Base-by-base conservation (phyloP, 176 grass and related monocot genomes). In the Microstegium vimineum region DNA sequence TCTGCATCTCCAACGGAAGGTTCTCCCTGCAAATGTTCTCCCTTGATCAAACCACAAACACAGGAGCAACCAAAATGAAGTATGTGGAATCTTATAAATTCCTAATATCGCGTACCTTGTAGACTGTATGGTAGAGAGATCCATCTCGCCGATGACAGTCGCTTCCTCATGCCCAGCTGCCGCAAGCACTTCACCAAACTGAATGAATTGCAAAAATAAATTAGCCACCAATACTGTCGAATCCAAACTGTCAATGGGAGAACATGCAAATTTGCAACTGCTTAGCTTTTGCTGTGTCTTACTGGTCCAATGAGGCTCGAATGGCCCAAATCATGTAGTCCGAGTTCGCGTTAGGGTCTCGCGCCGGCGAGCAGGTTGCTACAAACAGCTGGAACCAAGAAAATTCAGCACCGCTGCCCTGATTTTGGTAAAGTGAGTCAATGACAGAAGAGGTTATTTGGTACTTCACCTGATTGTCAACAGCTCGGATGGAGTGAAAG, bases 111-210 rank as follows among this genome's bases (percentile, higher is more conserved):
- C 43, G 5, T 43, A 68, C 87, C 90, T 92, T 20, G 52, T 63
- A n/a, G 36, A 71, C 66, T 83, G 45, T 38, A 90, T 76, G 74
- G 52, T 63, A 18, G 77, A 80, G 30, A 69, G 84, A 57, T 92
- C 81, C 1, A 90, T 60, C 49, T 88, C 87, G 0, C 90, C 84
- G 46, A 92, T 47, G 62, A 77, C 69, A 6, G 80, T 87, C 23
- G 64, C 74, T 42, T 92, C 82, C 81, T 94, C 84, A 45, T 91
- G 82, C 38, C 78, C 90, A 32, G 90, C 73, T 77, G 81, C 49
- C 20, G 84, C 84, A 66, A 94, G 66, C 43, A 87, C 88, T 60
- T 94, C 87, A 4, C 89, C 87, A 46, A 91, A 90, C 89, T 92
- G 30, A 36, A 73, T 36, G 6, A 12, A 47, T 27, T 14, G 18